Evolutionary conservation across 176 grass and related monocot genomes (phyloP).

Genomic region (Melocanna baccifera): DNA sequence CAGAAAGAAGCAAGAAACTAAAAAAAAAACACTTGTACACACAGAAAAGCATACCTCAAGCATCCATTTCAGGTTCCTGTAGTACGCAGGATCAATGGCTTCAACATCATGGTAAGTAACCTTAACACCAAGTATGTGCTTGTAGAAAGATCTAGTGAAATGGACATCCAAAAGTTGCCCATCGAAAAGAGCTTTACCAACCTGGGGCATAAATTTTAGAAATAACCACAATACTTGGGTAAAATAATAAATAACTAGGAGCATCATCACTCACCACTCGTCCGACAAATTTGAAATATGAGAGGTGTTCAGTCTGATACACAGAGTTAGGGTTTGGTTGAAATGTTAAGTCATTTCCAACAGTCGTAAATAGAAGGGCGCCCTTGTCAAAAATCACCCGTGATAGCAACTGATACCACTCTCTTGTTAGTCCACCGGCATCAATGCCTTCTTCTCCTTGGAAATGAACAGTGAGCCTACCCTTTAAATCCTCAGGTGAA

Average conservation of each 20-base stretch:
- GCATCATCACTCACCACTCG: constrained; percentile 71
- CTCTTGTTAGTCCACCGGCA: constrained; percentile 95
- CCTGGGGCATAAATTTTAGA: constrained; percentile 44
- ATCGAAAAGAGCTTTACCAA: constrained; percentile 99
- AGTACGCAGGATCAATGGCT: constrained; percentile 96
- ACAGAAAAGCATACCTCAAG: constrained; percentile 68
- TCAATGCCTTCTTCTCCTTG: constrained; percentile 99
- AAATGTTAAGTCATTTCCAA: constrained; percentile 97
- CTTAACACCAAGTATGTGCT: constrained; percentile 96
- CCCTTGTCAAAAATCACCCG: constrained; percentile 95
- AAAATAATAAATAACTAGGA: constrained; percentile 8
- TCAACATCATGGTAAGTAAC: constrained; percentile 99
- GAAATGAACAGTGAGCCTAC: constrained; percentile 93
- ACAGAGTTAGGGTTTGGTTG: constrained; percentile 98
- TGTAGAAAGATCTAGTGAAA: constrained; percentile 99
- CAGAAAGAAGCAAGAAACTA: neutral
- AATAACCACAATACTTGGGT: constrained; percentile 3
- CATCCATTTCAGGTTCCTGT: constrained; percentile 98
- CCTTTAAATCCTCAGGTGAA: constrained; percentile 87
- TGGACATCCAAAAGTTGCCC: constrained; percentile 93
- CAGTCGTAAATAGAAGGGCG: constrained; percentile 92
- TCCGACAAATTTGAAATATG: constrained; percentile 98
- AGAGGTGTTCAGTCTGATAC: constrained; percentile 97
- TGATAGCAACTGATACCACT: constrained; percentile 95
- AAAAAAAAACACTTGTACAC: neutral